Base-by-base conservation (phyloP, 768 basidiomycete genomes). In the Gymnopilus dilepis region DNA sequence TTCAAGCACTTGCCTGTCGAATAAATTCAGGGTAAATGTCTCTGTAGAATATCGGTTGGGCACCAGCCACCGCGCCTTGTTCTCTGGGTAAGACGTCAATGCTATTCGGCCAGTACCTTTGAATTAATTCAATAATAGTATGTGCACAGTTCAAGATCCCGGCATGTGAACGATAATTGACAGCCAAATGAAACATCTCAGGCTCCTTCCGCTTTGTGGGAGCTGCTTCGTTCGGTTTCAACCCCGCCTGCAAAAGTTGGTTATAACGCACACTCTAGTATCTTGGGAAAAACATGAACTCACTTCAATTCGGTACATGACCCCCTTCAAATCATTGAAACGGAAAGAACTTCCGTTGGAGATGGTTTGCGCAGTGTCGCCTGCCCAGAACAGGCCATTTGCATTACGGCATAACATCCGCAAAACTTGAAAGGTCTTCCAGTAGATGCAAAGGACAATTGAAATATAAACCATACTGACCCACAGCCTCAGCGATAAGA, bases 281-380 rank as follows among this genome's bases (percentile, higher is more conserved):
- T n/a, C 21, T 52, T 42, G 19, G 3, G 42, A 4, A 47, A 24
- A 31, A 9, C 40, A 21, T 55, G 33, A n/a, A 19, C 73, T 42
- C 58, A 88, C 90, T 75, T 92, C 89, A 2, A 85, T 70, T 45
- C 85, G 78, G 60, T 81, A 84, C 33, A 89, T 63, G 62, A 89
- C 88, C 0, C 90, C 82, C 67, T 86, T 91, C 55, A 92, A 69
- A 43, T 91, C 88, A 54, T 88, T 75, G 69, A 92, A 92, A 6
- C 86, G 76, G 65, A 92, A 92, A 0, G 88, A 81, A 62, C 87
- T 89, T 0, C 90, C 91, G 1, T 83, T 81, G 0, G 88, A 86
- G 30, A 92, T 92, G 0, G 90, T 89, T 64, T 92, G 91, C 0
- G 91, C 89, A 0, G 91, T 91, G 68, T 92, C 91, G 0, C 91